Conservation (phyloP, 257 asterid genomes). For the Plectranthus barbatus region DNA sequence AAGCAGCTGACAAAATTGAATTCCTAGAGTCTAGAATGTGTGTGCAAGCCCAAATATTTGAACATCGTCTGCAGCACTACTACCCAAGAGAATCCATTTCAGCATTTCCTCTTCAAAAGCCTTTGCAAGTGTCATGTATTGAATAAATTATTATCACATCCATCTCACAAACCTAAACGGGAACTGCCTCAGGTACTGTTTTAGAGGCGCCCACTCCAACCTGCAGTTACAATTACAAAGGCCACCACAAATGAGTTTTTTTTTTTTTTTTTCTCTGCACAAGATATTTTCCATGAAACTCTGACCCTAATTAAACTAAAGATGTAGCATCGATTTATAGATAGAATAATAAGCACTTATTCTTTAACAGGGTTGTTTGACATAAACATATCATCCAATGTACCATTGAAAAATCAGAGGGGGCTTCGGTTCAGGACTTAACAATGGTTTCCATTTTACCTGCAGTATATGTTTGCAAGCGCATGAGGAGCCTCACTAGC, state of each 20-base stretch:
- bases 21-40: slow-evolving; percentile 6
- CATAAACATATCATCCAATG: slow-evolving; percentile 29
- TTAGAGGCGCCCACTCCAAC: slow-evolving; percentile 54
- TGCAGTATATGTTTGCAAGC: slow-evolving; percentile 32
- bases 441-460: slow-evolving; percentile 45
- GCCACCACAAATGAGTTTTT: no score
- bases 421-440: slow-evolving; percentile 59
- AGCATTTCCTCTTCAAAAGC: slow-evolving; percentile 12
- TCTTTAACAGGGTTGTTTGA: slow-evolving; percentile 13
- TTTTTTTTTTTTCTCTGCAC: neutral
- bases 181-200: slow-evolving; percentile 55
- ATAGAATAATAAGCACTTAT: neutral
- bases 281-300: neutral
- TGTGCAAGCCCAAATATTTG: slow-evolving; percentile 1
- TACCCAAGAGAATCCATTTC: neutral
- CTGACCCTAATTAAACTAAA: neutral
- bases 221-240: slow-evolving; percentile 39
- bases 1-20: no score
- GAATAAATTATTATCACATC: slow-evolving; percentile 1
- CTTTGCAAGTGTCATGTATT: neutral
- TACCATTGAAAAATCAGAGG: slow-evolving; percentile 58
- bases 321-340: slow-evolving; percentile 10
- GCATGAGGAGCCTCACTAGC: slow-evolving; percentile 27
- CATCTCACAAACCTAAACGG: slow-evolving; percentile 30
- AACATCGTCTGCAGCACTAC: neutral